These are phyloP conservation scores for Penicillium sp. DNA, from an alignment of 2,329 filamentous ascomycete genomes.

Conservation along the genomic window DNA sequence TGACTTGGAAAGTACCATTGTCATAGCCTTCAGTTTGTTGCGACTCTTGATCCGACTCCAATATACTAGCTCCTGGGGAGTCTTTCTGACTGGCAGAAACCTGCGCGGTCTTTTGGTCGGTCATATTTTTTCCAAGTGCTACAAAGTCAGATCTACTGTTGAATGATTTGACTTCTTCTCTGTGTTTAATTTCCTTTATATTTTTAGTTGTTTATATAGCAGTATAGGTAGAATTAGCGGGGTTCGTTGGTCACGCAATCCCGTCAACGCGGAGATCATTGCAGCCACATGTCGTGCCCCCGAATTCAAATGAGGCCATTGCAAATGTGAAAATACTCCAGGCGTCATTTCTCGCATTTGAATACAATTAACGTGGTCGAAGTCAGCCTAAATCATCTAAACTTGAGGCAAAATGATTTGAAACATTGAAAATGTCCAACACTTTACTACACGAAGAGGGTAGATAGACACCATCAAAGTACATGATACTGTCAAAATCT, in stretches of 20 bases:
- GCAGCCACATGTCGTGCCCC: conserved; percentile 9
- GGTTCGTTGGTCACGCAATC: conserved; percentile 1
- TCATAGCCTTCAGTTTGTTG: not conserved
- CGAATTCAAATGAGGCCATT: conserved; percentile 1
- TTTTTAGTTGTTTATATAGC: not conserved
- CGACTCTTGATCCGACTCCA: not conserved
- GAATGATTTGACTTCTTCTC: not conserved
- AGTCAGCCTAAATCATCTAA: not conserved
- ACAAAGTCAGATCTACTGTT: not conserved
- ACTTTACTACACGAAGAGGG: too few relatives aligned
- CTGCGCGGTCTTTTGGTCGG: not conserved
- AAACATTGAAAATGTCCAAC: too few relatives aligned
- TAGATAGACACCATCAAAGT: too few relatives aligned
- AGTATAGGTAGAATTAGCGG: not conserved
- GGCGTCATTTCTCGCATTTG: not conserved
- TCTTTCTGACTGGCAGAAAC: not conserved
- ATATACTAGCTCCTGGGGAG: not conserved
- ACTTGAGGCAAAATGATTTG: too few relatives aligned
- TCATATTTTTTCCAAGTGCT: not conserved
- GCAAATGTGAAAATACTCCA: not conserved
- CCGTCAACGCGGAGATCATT: not conserved
- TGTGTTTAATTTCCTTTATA: not conserved
- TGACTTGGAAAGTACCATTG: conserved; percentile 36
- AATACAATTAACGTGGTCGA: not conserved
- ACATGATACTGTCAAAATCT: too few relatives aligned